These are phyloP conservation scores for Escallonia rubra DNA, from an alignment of 129 eudicot species.

Conservation along the genomic window DNA sequence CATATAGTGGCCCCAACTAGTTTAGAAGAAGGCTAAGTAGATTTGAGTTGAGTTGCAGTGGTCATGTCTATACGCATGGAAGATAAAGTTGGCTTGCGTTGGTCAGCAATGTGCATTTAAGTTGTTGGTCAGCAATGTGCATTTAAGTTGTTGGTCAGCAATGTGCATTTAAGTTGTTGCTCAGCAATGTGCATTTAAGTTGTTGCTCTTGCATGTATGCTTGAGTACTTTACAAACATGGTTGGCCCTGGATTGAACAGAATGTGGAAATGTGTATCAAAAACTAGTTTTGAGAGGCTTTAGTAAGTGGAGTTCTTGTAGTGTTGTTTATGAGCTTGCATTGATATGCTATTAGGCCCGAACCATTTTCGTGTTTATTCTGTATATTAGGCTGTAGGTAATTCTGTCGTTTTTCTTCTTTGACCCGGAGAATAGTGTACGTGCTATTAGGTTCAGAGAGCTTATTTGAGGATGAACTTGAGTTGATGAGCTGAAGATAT, in stretches of 20 bases:
- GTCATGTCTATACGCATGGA: not conserved
- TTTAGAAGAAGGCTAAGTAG: too few species aligned
- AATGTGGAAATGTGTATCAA: too few species aligned
- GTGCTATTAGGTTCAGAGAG: too few species aligned
- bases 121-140: too few species aligned
- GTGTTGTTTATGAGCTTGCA: not conserved
- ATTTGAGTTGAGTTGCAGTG: too few species aligned
- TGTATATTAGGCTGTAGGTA: not conserved
- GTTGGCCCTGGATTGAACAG: too few species aligned
- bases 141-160: not conserved
- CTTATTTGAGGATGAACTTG: not conserved
- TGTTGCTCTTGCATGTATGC: not conserved
- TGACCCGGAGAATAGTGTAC: too few species aligned
- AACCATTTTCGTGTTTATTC: not conserved
- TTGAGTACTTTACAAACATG: too few species aligned
- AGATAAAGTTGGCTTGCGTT: slow-evolving; percentile 3
- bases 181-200: not conserved
- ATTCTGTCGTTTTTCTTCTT: not conserved
- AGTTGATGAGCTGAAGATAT: slow-evolving; percentile 1
- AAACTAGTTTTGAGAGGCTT: not conserved
- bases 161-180: not conserved
- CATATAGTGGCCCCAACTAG: too few species aligned
- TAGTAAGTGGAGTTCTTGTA: not conserved
- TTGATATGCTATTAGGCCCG: not conserved
- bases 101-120: not conserved